Base-by-base conservation (phyloP, 192 early-diverging fungal genomes). In the Coemansia sp. region DNA sequence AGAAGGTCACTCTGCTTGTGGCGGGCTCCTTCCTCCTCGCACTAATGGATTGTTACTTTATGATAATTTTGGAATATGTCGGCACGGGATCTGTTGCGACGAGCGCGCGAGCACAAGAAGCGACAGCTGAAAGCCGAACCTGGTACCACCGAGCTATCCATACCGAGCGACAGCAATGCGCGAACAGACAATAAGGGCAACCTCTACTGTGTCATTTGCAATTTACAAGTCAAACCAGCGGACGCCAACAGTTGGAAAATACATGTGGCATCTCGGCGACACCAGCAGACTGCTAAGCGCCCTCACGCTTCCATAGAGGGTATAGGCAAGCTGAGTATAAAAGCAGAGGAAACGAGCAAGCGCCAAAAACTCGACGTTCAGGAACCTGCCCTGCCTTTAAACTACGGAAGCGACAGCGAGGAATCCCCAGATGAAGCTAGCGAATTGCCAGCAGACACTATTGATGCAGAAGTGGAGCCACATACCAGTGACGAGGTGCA, bases 51-150 rank as follows among this genome's bases (percentile, higher is more conserved):
- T 43, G 42, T 59, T 18, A 31, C 13, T 24, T 36, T 53, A 0
- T 14, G 31, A 11, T 34, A 55, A 31, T n/a, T 36, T 38, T 60
- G n/a, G 51, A 16, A 31, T 8, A 76, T 76, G 74, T 69, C 76
- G 9, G 70, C 76, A 28, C 70, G 76, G 0, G 76, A 78, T 9
- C 50, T 78, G 31, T 53, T 78, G 36, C 76, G 76, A 24, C 63
- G 39, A 50, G 36, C 76, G 2, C 67, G 70, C 14, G 76, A 78
- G 43, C 76, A 78, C 20, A 78, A 72, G 59, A 78, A 69, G 63
- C 66, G 40, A 31, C 63, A 69, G 53, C 62, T 59, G 26, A 66
- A 68, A 10, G 13, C 48, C 21, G 11, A 51, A 11, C 23, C 23
- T 23, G 24, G 10, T 3, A 48, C 20, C 20, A 21, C 9, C 13